These are phyloP conservation scores for Plectosphaerella sp. DNA, from an alignment of 2,329 filamentous ascomycete genomes.

Conservation along the genomic window DNA sequence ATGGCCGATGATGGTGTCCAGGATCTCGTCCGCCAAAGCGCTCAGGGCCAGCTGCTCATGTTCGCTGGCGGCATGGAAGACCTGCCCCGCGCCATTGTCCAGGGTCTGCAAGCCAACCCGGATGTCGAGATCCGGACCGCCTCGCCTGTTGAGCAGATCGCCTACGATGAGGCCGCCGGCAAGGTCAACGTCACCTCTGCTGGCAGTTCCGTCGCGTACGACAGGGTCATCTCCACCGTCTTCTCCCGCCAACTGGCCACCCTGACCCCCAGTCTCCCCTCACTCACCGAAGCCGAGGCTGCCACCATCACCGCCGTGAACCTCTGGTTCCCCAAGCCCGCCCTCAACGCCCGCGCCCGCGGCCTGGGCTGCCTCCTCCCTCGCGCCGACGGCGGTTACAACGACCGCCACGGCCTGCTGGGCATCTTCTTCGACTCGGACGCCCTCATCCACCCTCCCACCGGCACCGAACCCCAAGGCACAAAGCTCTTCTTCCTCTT, in stretches of 20 bases:
- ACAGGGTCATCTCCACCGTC: conserved; percentile 64
- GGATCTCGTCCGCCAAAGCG: conserved; percentile 3
- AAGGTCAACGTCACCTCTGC: conserved; percentile 33
- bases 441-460: conserved; percentile 29
- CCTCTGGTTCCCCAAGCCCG: conserved; percentile 68
- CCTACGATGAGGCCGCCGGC: conserved; percentile 27
- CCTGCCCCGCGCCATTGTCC: conserved; percentile 50
- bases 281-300: conserved; percentile 51
- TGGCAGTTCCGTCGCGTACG: conserved; percentile 26
- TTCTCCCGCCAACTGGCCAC: conserved; percentile 40
- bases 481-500: conserved; percentile 78
- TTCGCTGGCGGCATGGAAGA: conserved; percentile 59
- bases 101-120: conserved; percentile 40
- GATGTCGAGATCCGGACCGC: conserved; percentile 58
- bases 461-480: conserved; percentile 22
- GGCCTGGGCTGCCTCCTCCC: conserved; percentile 95
- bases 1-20: conserved; percentile 13
- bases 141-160: conserved; percentile 42
- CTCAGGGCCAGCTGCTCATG: conserved; percentile 27
- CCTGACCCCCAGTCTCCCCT: conserved; percentile 35
- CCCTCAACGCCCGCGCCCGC: conserved; percentile 54
- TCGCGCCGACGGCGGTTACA: conserved; percentile 59
- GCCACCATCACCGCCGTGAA: conserved; percentile 92
- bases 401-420: conserved; percentile 79
- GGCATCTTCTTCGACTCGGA: conserved; percentile 91